Evolutionary conservation across 768 basidiomycete species (phyloP), one percentile per base, ranked within the genome.

Genomic region (Suillus brevipes): DNA sequence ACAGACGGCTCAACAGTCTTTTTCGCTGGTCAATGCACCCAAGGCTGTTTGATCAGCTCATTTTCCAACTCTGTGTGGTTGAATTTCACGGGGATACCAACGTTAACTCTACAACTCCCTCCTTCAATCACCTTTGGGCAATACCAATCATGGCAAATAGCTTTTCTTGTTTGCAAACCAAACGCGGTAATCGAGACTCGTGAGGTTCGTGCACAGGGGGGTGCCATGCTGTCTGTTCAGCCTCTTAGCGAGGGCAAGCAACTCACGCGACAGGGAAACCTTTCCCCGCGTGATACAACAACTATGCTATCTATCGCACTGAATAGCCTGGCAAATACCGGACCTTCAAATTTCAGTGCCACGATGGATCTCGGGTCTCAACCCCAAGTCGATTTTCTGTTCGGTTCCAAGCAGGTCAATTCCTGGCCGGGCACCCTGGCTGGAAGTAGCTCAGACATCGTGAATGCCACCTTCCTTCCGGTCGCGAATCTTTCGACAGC

Each of bases 1-100:
- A 63, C 70, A 9, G 70, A 71, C 49, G 75, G 74, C 10, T 71
- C 75, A 28, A 72, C 69, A 0, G 62, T 76, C 7, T 72, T 73
- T 31, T 53, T 70, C 28, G 36, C 73, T 2, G 67, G 64, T 23
- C 65, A 69, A 23, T 75, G 74, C 28, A 47, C 45, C 31, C 60
- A 64, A 23, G 70, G 74, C 12, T 76, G 74, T 34, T 3, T 3
- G 14, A 16, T 52, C 14, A 4, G 6, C 8, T 6, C 28, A 14
- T 10, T 3, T 53, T 23, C 42, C 20, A n/a, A 68, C 40, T 2
- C 64, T n/a, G 53, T 13, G 8, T 53, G 52, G 16, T 43, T 73
- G 20, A 66, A 76, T 34, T 23, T 76, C 4, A 50, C 68, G 2
- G 45, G 58, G 13, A 2, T 74, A 13, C 61, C 63, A 0, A 62